Base-by-base conservation (phyloP, 208 protist genomes). In the Plasmodiophora brassicae region DNA sequence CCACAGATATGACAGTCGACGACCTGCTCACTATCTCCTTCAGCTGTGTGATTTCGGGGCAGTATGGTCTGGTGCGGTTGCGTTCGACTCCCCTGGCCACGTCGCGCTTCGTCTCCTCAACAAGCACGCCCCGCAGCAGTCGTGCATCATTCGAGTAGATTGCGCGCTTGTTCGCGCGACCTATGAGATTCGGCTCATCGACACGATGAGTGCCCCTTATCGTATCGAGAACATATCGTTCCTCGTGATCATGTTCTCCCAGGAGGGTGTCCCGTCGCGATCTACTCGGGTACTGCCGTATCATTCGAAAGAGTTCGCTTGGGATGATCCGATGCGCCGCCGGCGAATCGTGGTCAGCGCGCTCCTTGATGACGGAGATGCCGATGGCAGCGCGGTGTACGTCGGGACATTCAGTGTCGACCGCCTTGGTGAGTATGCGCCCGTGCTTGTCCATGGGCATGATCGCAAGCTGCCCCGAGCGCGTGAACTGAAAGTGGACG, bases 141-240 rank as follows among this genome's bases (percentile, higher is more conserved):
- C 65, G 10, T 78, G 65, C 41, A 78, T 78, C 41, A 5, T 78
- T 38, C 65, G 65, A 5, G 41, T 78, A 14, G n/a, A 78, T 32
- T 78, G 65, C n/a, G 41, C 65, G 41, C 65, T 78, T n/a, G 14
- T 14, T 8, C 32, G 41, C 5, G 65, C 65, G 5, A 78, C 65
- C 41, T 78, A 44, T 38, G 14, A 78, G n/a, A 78, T 78, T 5
- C 5, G 41, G 10, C 32, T 78, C 32, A 44, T 38, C 41, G 65
- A 78, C 10, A 5, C 5, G 10, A 38, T 78, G 32, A n/a, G 5
- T 36, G 65, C 65, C 41, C 65, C 65, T 14, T 78, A 78, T 32
- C 5, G n/a, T 5, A 78, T 78, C 65, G 65, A 78, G n/a, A 78
- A 78, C 65, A 44, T 78, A 14, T 44, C 65, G n/a, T 78, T 78